These are phyloP conservation scores for Exophiala bonariae DNA, from an alignment of 2,329 filamentous ascomycete species.

Conservation along the genomic window DNA sequence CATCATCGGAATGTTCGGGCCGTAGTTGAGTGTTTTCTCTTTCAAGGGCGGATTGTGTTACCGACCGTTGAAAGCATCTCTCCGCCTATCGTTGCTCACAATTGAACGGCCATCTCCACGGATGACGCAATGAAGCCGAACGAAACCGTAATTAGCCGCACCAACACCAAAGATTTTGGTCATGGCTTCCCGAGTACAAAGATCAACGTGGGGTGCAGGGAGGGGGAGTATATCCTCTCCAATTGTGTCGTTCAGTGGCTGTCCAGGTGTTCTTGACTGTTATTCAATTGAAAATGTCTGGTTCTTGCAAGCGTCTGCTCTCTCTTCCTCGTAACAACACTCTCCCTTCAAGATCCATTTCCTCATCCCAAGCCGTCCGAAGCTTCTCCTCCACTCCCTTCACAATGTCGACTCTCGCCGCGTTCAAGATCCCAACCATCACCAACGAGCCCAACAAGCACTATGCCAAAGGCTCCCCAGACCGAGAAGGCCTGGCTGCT, in stretches of 20 bases:
- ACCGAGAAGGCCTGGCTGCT: constrained; percentile 72
- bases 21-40: neutral
- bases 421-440: constrained; percentile 84
- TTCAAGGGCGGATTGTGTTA: neutral
- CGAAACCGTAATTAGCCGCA: neutral
- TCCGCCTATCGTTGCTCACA: too few relatives aligned
- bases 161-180: neutral
- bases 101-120: too few relatives aligned
- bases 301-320: constrained; percentile 13
- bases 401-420: constrained; percentile 63
- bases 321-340: constrained; percentile 11
- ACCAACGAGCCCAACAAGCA: constrained; percentile 96
- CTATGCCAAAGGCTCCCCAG: constrained; percentile 79
- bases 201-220: neutral
- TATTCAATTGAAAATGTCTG: constrained; percentile 13
- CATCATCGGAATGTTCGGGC: neutral
- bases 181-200: constrained; percentile 1
- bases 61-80: neutral
- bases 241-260: neutral
- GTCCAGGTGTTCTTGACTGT: neutral
- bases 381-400: constrained; percentile 13
- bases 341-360: constrained; percentile 6
- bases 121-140: neutral
- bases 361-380: constrained; percentile 12
- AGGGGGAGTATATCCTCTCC: neutral